Conservation (phyloP, 768 basidiomycete genomes). For the Trametes meyenii region DNA sequence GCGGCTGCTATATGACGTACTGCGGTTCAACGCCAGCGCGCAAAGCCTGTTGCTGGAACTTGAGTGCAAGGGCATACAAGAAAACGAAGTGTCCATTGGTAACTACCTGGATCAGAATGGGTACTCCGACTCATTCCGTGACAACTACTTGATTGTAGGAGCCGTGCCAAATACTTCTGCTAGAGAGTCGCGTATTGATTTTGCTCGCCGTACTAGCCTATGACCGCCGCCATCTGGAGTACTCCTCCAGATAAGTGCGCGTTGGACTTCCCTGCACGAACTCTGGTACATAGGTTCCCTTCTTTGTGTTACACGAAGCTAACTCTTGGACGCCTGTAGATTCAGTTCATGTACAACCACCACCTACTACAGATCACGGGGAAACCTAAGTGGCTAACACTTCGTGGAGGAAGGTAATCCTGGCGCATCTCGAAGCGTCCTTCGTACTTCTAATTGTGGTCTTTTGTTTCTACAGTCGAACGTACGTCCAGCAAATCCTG, state of each 20-base stretch:
- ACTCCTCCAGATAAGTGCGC: slow-evolving; percentile 72
- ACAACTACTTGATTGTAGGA: slow-evolving; percentile 75
- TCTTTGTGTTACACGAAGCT: background rate
- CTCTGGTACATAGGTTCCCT: slow-evolving; percentile 46
- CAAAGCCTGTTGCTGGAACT: slow-evolving; percentile 44
- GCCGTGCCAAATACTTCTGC: background rate
- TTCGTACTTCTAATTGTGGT: background rate
- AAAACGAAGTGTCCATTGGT: slow-evolving; percentile 47
- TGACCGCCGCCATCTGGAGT: slow-evolving; percentile 83
- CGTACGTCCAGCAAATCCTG: slow-evolving; percentile 69
- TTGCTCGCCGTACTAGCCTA: slow-evolving; percentile 47
- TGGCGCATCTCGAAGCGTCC: background rate
- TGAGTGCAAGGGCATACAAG: slow-evolving; percentile 26
- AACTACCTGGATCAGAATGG: slow-evolving; percentile 62
- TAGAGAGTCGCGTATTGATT: background rate
- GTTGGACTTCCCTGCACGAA: slow-evolving; percentile 70
- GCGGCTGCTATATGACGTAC: slow-evolving; percentile 70
- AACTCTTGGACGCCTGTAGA: slow-evolving; percentile 34
- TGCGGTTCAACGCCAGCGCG: slow-evolving; percentile 74
- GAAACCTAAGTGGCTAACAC: slow-evolving; percentile 73
- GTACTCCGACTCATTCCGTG: slow-evolving; percentile 67
- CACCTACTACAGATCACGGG: slow-evolving; percentile 71
- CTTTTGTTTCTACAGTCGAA: slow-evolving; percentile 42
- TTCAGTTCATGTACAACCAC: slow-evolving; percentile 76
- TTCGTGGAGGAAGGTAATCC: slow-evolving; percentile 71